These are phyloP conservation scores for Termitomyces sp. DNA, from an alignment of 768 basidiomycete genomes.

Conservation along the genomic window DNA sequence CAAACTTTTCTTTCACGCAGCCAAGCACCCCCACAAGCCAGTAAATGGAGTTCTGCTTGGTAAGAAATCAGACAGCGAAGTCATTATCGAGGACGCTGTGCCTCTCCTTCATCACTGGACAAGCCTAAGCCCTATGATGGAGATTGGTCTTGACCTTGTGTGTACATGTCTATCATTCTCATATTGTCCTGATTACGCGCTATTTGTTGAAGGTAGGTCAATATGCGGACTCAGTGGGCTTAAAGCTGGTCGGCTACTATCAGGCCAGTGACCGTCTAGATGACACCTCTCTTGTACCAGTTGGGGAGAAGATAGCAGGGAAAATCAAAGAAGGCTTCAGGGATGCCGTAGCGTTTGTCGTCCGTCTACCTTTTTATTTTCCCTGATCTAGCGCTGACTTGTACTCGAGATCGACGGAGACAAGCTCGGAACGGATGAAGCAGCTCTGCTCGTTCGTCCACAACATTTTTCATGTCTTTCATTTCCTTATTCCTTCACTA, in stretches of 20 bases:
- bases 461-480: neutral
- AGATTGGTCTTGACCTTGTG: constrained; percentile 76
- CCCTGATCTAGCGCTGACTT: constrained; percentile 1
- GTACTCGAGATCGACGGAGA: constrained; percentile 53
- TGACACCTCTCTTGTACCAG: constrained; percentile 55
- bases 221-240: constrained; percentile 48
- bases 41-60: constrained; percentile 80
- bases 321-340: constrained; percentile 50
- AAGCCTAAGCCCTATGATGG: constrained; percentile 80
- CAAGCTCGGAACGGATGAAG: constrained; percentile 44
- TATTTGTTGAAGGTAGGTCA: constrained; percentile 42
- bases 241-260: constrained; percentile 68
- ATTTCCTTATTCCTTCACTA: neutral
- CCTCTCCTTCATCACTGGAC: constrained; percentile 87
- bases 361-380: constrained; percentile 26
- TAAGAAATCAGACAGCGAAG: constrained; percentile 28
- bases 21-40: constrained; percentile 71
- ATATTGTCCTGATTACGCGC: neutral
- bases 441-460: constrained; percentile 53
- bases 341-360: constrained; percentile 67
- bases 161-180: neutral
- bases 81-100: constrained; percentile 59
- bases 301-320: constrained; percentile 58
- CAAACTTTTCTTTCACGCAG: constrained; percentile 74
- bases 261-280: constrained; percentile 65